These are phyloP conservation scores for Kalanchoe fedtschenkoi DNA, from an alignment of 164 flowering plant species.

Conservation along the genomic window DNA sequence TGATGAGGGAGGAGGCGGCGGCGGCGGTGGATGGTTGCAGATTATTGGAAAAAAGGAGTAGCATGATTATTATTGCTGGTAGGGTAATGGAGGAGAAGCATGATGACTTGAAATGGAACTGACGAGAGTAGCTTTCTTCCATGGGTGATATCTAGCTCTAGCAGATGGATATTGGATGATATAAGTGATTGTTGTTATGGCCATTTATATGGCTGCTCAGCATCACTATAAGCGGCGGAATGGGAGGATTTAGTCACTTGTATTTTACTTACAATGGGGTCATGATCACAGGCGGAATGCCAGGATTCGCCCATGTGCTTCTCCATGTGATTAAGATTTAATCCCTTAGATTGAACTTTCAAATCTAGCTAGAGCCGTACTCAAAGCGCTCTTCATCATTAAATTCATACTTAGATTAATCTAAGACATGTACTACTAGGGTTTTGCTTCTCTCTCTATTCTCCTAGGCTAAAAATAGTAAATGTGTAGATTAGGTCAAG, in stretches of 20 bases:
- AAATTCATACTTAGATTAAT: too few relatives aligned
- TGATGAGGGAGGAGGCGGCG: constrained; percentile 4
- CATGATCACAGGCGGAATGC: not conserved
- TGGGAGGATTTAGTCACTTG: not conserved
- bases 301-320: not conserved
- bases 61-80: not conserved
- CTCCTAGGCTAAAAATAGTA: too few relatives aligned
- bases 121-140: constrained; percentile 4
- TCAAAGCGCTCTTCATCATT: too few relatives aligned
- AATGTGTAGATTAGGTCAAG: too few relatives aligned
- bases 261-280: too few relatives aligned
- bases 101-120: not conserved
- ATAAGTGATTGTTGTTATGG: not conserved
- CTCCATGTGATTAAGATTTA: constrained; percentile 1
- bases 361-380: too few relatives aligned
- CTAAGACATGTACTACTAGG: too few relatives aligned
- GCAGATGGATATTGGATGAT: not conserved
- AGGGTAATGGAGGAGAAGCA: not conserved
- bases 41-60: constrained; percentile 11
- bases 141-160: not conserved
- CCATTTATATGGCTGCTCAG: not conserved
- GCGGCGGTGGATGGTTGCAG: not conserved
- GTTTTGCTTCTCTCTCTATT: too few relatives aligned
- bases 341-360: not conserved
- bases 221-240: not conserved